Conservation (phyloP, 129 eudicot genomes). For the Dittrichia graveolens region DNA sequence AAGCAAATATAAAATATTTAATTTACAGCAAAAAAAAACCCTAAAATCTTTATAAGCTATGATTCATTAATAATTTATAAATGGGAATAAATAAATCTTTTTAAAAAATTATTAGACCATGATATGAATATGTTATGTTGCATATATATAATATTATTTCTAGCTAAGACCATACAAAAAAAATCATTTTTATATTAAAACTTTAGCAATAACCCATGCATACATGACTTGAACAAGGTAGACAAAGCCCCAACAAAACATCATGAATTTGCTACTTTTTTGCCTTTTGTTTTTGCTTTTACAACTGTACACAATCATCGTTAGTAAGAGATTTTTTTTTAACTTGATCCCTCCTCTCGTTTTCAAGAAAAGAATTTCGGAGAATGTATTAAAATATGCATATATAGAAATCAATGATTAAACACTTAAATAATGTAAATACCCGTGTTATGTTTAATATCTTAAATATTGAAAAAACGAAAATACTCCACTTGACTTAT, state of each 20-base stretch:
- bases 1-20: neutral
- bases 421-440: too few relatives aligned
- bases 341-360: constrained; percentile 25
- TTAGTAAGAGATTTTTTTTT: constrained; percentile 28
- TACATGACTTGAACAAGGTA: constrained; percentile 22
- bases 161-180: neutral
- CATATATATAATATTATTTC: constrained; percentile 22
- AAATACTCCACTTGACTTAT: neutral
- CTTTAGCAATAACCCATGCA: constrained; percentile 39
- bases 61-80: too few relatives aligned
- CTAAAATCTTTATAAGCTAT: neutral
- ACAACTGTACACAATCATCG: constrained; percentile 42
- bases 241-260: constrained; percentile 37
- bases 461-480: neutral
- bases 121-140: neutral
- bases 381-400: neutral
- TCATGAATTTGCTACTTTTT: constrained; percentile 32
- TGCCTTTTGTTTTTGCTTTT: constrained; percentile 37
- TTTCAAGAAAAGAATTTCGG: constrained; percentile 19
- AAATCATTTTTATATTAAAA: constrained; percentile 20
- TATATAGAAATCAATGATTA: too few relatives aligned
- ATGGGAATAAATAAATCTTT: too few relatives aligned
- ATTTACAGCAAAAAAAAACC: too few relatives aligned
- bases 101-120: too few relatives aligned
- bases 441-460: too few relatives aligned